Conservation (phyloP, 1,284 basidiomycete genomes). For the Veloporphyrellus conicus region DNA sequence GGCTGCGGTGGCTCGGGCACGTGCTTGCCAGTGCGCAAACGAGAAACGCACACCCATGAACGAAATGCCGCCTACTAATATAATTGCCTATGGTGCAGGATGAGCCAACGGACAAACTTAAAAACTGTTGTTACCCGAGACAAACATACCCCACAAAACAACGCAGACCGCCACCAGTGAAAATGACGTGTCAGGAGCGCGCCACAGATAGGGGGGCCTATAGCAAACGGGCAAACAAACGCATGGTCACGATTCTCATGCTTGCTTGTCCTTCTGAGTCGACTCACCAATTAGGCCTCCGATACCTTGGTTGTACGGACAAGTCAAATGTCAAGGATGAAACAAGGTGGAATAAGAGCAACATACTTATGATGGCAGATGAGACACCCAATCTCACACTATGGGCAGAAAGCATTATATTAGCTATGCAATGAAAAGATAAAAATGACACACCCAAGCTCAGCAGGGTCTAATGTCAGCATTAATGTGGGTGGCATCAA, state of each 20-base stretch:
- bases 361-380: slow-evolving; percentile 22
- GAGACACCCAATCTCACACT: slow-evolving; percentile 29
- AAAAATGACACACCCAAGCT: slow-evolving; percentile 25
- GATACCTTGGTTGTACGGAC: slow-evolving; percentile 18
- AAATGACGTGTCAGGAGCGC: slow-evolving; percentile 26
- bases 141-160: slow-evolving; percentile 26
- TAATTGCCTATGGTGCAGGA: slow-evolving; percentile 4
- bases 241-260: not conserved
- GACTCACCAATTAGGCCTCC: slow-evolving; percentile 26
- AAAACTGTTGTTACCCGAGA: not conserved
- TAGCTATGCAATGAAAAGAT: not conserved
- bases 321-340: not conserved
- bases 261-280: not conserved
- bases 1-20: not conserved
- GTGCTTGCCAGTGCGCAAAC: not conserved
- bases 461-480: slow-evolving; percentile 21
- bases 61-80: slow-evolving; percentile 2
- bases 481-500: slow-evolving; percentile 28
- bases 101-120: not conserved
- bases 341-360: not conserved
- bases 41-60: slow-evolving; percentile 15
- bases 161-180: slow-evolving; percentile 28
- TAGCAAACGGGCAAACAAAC: not conserved
- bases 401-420: not conserved
- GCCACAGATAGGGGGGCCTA: slow-evolving; percentile 31